These are phyloP conservation scores for Hymenoscyphus infarciens DNA, from an alignment of 2,329 filamentous ascomycete genomes.

Conservation along the genomic window DNA sequence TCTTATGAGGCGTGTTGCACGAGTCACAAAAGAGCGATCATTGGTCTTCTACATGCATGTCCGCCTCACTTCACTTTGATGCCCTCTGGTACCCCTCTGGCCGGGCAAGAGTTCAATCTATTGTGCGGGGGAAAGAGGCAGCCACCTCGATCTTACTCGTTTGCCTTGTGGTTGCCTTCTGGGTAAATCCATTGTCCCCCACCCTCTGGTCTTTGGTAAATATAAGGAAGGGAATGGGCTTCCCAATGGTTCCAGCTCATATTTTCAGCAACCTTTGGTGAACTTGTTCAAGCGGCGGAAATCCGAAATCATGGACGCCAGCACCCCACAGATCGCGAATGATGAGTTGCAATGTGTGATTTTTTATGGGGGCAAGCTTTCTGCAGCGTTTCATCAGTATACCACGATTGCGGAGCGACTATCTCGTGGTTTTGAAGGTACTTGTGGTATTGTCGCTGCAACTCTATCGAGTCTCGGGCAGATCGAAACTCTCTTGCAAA, in stretches of 20 bases:
- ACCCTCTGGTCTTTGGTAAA: background rate
- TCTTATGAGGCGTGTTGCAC: background rate
- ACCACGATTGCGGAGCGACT: slow-evolving; percentile 9
- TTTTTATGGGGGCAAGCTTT: slow-evolving; percentile 23
- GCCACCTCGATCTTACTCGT: background rate
- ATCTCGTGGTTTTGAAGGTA: slow-evolving; percentile 18
- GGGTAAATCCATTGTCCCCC: background rate
- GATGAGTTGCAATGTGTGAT: slow-evolving; percentile 12
- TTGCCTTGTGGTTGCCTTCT: background rate
- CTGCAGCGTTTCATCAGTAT: slow-evolving; percentile 23
- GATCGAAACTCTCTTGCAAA: slow-evolving; percentile 17
- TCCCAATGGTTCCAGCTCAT: background rate
- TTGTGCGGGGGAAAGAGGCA: background rate
- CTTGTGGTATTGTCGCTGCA: slow-evolving; percentile 21
- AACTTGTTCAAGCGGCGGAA: background rate
- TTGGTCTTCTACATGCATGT: background rate
- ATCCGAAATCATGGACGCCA: slow-evolving; percentile 17
- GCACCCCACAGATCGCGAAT: slow-evolving; percentile 7
- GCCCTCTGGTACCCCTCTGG: background rate
- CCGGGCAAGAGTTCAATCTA: background rate
- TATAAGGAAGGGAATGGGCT: background rate
- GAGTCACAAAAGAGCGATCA: background rate
- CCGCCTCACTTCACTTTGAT: slow-evolving; percentile 2
- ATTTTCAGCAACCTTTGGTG: background rate
- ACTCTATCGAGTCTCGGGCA: slow-evolving; percentile 24